These are phyloP conservation scores for Trichosporon faecale DNA, from an alignment of 1,284 basidiomycete genomes.

Conservation along the genomic window DNA sequence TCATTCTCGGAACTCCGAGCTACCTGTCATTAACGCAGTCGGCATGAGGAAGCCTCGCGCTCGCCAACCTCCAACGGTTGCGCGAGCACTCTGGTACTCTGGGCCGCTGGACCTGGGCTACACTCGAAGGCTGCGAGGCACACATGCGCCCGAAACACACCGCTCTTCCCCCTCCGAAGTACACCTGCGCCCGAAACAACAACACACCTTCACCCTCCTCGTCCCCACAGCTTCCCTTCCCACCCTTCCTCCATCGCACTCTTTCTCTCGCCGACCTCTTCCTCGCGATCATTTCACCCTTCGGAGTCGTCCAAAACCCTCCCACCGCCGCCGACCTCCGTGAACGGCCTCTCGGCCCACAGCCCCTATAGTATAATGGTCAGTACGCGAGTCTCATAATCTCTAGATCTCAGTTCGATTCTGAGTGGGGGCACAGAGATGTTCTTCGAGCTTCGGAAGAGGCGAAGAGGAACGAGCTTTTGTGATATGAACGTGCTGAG, in stretches of 20 bases:
- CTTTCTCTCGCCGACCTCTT: no score
- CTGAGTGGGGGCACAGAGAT: slow-evolving; percentile 1
- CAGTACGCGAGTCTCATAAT: slow-evolving; percentile 10
- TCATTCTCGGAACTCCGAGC: no score
- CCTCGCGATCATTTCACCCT: neutral
- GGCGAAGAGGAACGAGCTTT: neutral
- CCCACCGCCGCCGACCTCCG: neutral
- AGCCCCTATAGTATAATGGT: slow-evolving; percentile 11
- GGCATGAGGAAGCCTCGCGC: no score
- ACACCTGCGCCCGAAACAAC: no score
- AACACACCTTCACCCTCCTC: neutral
- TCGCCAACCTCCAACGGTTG: no score
- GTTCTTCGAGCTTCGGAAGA: neutral
- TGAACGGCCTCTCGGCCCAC: neutral
- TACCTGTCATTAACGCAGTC: no score
- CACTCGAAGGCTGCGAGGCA: no score
- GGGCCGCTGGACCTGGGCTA: no score
- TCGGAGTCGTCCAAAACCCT: neutral
- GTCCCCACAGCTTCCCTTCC: neutral
- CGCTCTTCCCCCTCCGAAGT: no score
- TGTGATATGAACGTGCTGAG: neutral
- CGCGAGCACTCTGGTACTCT: no score
- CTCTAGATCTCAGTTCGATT: slow-evolving; percentile 11
- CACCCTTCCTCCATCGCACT: no score
- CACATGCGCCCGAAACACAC: no score